Percentiles rank a stretch among this genome's conserved stretches.
Conservation (phyloP, 768 basidiomycete species). For the Pulveroboletus sp. region DNA sequence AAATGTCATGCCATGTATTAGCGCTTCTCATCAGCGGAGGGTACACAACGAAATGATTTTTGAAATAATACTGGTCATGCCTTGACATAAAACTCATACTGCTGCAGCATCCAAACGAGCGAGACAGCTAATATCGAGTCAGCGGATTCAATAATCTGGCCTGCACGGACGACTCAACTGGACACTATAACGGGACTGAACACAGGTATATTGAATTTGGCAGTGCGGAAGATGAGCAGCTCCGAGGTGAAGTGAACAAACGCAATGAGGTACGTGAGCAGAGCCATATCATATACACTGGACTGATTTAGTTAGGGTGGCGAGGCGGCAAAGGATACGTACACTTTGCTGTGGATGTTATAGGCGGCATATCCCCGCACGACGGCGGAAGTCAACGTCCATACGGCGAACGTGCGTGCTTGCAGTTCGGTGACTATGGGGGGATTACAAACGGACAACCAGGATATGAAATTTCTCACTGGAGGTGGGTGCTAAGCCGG, state of each 20-base stretch:
- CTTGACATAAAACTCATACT: constrained; percentile 78
- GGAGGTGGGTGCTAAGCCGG: constrained; percentile 36
- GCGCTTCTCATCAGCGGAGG: background rate
- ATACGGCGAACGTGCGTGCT: constrained; percentile 85
- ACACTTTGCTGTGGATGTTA: constrained; percentile 82
- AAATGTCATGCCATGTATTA: background rate
- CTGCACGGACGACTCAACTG: constrained; percentile 53
- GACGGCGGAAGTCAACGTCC: constrained; percentile 85
- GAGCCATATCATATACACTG: constrained; percentile 87
- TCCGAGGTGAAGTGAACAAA: constrained; percentile 89
- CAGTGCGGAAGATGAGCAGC: constrained; percentile 76
- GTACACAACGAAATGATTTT: background rate
- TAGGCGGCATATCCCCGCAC: constrained; percentile 89
- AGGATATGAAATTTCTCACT: constrained; percentile 27
- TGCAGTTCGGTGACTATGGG: constrained; percentile 78
- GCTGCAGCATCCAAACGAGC: constrained; percentile 81
- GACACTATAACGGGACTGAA: constrained; percentile 81
- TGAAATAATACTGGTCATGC: constrained; percentile 16
- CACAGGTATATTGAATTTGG: constrained; percentile 56
- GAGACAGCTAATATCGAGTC: constrained; percentile 48
- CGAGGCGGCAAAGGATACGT: constrained; percentile 24
- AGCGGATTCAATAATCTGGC: constrained; percentile 1
- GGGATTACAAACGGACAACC: background rate
- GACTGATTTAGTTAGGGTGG: constrained; percentile 8
- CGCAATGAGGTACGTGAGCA: constrained; percentile 87